Base-by-base conservation (phyloP, 2,329 filamentous ascomycete genomes). In the Pseudogymnoascus sp. region DNA sequence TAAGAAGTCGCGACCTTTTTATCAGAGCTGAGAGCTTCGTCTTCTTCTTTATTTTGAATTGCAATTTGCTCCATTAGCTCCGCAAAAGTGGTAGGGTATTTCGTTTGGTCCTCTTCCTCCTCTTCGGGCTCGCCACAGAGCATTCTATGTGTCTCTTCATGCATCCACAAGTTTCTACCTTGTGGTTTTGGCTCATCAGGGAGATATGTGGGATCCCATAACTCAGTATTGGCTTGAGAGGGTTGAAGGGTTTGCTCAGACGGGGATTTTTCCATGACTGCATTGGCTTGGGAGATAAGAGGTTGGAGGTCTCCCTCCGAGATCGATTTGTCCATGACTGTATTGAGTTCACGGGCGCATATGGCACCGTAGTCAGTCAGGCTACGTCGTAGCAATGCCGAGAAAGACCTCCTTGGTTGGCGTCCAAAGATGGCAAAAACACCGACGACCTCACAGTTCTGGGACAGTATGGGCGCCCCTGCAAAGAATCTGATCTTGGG, bases 401-500 rank as follows among this genome's bases (percentile, higher is more conserved):
- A 65, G 40, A 74, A 74, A 2, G 35, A 62, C 1, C 33, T 15
- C 40, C 70, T 64, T 9, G 71, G 71, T 13, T 67, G 37, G 5
- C 64, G 67, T 58, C 67, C 65, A 58, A 70, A 72, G 6, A 74
- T 64, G 6, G 70, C 66, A 58, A 75, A 69, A 4, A 73, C 71
- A 4, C 70, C 73, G 33, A 74, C 64, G 12, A 65, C 64, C 31
- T 68, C 65, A 58, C 70, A 70, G 58, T 69, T 68, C 18, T 66
- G 58, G 31, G 69, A 69, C 12, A 74, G 62, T 36, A 76, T 65
- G 6, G 73, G 74, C 25, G 72, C 71, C 9, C 70, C 74, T n/a
- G 72, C 73, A 42, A 74, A 74, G 61, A 75, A 76, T 4, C 72
- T 68, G 42, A 75, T 72, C 4, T 69, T 62, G 18, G 71, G 67